Evolutionary conservation across 257 asterid genomes (phyloP).

Genomic region (Forsythia suspensa): DNA sequence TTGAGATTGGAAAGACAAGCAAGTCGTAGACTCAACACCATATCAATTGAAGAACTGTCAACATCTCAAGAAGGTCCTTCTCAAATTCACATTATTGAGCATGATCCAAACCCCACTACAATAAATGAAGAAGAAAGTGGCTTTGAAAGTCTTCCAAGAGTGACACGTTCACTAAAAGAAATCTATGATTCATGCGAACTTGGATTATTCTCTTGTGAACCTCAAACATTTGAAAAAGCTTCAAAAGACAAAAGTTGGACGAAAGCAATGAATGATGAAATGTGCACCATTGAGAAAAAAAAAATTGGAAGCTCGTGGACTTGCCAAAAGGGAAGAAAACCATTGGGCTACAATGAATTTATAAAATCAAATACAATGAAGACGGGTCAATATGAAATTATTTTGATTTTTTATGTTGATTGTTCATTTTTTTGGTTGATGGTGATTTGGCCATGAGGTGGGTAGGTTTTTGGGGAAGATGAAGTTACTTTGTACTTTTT

Average conservation of each 20-base stretch:
- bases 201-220: neutral
- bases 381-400: neutral
- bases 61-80: no score
- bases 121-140: no score
- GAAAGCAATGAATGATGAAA: neutral
- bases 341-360: neutral
- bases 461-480: no score
- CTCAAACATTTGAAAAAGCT: neutral
- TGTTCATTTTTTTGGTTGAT: no score
- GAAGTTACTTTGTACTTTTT: no score
- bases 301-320: neutral
- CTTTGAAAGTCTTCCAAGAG: neutral
- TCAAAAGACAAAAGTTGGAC: neutral
- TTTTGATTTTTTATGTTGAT: no score
- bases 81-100: neutral
- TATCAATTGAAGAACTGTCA: neutral
- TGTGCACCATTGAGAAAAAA: neutral
- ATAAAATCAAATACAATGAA: neutral
- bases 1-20: neutral
- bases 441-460: no score
- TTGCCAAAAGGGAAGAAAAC: neutral
- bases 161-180: neutral
- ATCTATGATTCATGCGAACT: neutral
- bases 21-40: neutral
- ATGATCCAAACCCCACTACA: neutral